A percentile compares a stretch with the other conserved stretches of the same genome.
Conservation (phyloP, 2,329 filamentous ascomycete species). For the Ophiobolus disseminans region DNA sequence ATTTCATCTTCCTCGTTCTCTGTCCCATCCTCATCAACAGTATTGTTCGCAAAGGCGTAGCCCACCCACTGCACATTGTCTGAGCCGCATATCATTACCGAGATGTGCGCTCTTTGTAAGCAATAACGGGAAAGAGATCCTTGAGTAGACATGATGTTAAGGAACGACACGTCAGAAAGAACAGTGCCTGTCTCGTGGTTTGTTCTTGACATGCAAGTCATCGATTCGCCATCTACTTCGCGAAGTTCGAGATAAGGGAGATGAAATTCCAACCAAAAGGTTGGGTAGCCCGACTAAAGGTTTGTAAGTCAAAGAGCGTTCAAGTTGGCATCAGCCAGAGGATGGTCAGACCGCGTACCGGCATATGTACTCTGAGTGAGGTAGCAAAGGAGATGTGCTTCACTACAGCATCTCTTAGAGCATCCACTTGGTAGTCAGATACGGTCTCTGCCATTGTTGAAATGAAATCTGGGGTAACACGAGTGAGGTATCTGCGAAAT, state of each 20-base stretch:
- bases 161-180: no score
- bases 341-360: slow-evolving; percentile 8
- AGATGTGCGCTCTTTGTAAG: neutral
- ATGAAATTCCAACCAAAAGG: slow-evolving; percentile 13
- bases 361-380: slow-evolving; percentile 10
- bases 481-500: no score
- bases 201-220: no score
- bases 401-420: slow-evolving; percentile 17
- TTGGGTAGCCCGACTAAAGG: slow-evolving; percentile 6
- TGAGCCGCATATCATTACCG: neutral
- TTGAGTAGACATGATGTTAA: neutral
- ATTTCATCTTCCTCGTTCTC: neutral
- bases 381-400: slow-evolving; percentile 17
- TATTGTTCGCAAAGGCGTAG: neutral
- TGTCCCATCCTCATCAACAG: neutral
- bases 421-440: slow-evolving; percentile 6
- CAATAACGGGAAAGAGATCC: neutral
- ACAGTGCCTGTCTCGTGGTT: no score
- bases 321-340: no score
- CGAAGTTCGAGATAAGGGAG: slow-evolving; percentile 7
- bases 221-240: neutral
- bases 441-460: slow-evolving; percentile 10
- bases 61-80: neutral
- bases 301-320: no score
- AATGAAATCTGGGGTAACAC: slow-evolving; percentile 7